Evolutionary conservation across 1,139 yeast genomes (phyloP), one percentile per base, ranked within the genome.

Genomic region (Scheffersomyces insectosa): DNA sequence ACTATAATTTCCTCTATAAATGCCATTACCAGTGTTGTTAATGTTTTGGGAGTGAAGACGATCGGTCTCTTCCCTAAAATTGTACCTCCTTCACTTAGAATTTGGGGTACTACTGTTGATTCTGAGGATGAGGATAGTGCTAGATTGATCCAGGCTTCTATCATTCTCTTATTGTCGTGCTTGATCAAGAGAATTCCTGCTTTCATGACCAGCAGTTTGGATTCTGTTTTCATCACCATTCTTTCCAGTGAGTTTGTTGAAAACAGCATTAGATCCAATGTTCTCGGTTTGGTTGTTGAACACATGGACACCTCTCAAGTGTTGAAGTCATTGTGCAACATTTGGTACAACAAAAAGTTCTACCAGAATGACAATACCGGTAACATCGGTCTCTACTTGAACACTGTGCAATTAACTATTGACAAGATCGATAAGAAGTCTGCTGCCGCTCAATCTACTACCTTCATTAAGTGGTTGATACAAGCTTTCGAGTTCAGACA

Each of bases 21-120:
- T 55, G 83, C 86, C 45, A 78, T 88, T 48, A 82, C 88, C 42
- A 82, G 84, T 48, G 68, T 88, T 44, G 78, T 88, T 42, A 80
- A 83, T 43, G 77, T 82, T 13, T 66, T 91, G 40, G 99, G 99
- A 38, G 93, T 95, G 25, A 87, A 89, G 57, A 77, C 85, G 46
- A 85, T 93, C 62, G 95, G 96, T 6, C 80, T 77, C 57, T 88
- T 89, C 73, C 88, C 96, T 28, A 85, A 83, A 63, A 83, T 91
- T 56, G 80, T 93, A 46, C 90, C 93, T 11, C 88, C 88, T 11
- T 74, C 88, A 7, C 74, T 89, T 47, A 67, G 71, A 33, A 75
- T 88, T 38, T 85, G 88, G 71, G 60, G 64, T 35, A 38, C 54
- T 1, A 59, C 70, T 1, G 43, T 45, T n/a, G 31, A 34, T 5